phyloP scores from a whole-genome alignment of 1,284 basidiomycete species.

The Melanopsichium pennsylvanicum region DNA sequence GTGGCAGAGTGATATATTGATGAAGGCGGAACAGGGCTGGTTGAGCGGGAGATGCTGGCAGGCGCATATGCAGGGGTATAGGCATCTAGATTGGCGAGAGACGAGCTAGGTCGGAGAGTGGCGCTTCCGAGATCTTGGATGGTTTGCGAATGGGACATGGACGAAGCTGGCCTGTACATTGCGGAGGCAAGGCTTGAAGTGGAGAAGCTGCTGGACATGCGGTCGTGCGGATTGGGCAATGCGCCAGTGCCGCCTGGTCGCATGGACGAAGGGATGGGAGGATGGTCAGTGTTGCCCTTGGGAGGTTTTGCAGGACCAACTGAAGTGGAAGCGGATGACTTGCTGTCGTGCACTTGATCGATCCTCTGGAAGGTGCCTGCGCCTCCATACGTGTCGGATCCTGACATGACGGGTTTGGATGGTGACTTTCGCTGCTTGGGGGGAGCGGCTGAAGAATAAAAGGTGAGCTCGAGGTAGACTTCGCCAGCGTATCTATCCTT shows the following conservation, averaged over 20 bases:
- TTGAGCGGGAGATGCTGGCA: constrained; percentile 39
- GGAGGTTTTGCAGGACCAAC: constrained; percentile 33
- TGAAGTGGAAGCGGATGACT: constrained; percentile 8
- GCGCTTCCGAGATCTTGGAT: constrained; percentile 47
- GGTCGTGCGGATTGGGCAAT: constrained; percentile 14
- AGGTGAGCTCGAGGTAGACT: constrained; percentile 64
- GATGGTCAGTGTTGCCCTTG: constrained; percentile 25
- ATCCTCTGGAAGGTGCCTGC: constrained; percentile 54
- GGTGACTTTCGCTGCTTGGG: constrained; percentile 53
- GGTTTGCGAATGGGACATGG: constrained; percentile 32
- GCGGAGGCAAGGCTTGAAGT: constrained; percentile 29
- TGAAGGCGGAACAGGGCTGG: constrained; percentile 46
- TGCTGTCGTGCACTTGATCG: constrained; percentile 37
- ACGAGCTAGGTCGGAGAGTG: constrained; percentile 55
- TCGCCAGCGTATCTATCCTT: constrained; percentile 63
- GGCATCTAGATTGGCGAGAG: constrained; percentile 54
- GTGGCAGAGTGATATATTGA: constrained; percentile 13
- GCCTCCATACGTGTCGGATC: constrained; percentile 53
- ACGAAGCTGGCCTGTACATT: constrained; percentile 15
- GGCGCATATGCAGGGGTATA: constrained; percentile 62
- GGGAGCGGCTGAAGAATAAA: constrained; percentile 59
- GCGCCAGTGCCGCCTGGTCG: constrained; percentile 28
- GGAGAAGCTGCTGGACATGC: constrained; percentile 43
- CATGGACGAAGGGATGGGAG: constrained; percentile 56
- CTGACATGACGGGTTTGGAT: constrained; percentile 34